These are phyloP conservation scores for Volvox africanus DNA, from an alignment of 139 green algal species.

Conservation along the genomic window DNA sequence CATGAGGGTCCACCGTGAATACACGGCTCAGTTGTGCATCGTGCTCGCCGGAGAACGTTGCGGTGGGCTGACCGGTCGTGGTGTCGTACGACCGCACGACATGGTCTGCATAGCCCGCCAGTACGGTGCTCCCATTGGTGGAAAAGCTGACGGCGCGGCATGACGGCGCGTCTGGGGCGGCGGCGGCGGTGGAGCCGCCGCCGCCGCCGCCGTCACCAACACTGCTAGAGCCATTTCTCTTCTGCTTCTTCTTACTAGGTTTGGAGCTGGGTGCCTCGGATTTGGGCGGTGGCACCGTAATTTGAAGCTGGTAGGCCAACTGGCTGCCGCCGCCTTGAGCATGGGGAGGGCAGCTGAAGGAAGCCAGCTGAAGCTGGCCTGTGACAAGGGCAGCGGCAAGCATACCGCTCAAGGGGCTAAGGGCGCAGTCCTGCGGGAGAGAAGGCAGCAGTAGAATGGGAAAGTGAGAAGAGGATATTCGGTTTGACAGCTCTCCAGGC, in stretches of 20 bases:
- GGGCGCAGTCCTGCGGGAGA: slow-evolving; percentile 6
- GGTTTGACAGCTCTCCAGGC: neutral
- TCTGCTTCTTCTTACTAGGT: slow-evolving; percentile 10
- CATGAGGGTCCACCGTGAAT: slow-evolving; percentile 20
- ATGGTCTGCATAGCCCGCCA: slow-evolving; percentile 32
- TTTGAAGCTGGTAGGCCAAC: neutral
- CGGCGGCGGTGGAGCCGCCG: neutral
- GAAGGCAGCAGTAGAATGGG: neutral
- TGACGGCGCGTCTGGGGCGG: slow-evolving; percentile 36
- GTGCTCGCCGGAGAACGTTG: slow-evolving; percentile 71
- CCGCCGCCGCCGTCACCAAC: neutral
- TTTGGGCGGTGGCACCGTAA: neutral
- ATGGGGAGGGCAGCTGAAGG: slow-evolving; percentile 17
- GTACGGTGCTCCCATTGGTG: slow-evolving; percentile 13
- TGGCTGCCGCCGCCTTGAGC: slow-evolving; percentile 7
- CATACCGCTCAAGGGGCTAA: neutral
- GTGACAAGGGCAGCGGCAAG: slow-evolving; percentile 35
- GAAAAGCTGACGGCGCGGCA: slow-evolving; percentile 74
- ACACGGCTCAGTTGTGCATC: slow-evolving; percentile 72
- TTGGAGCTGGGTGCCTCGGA: neutral
- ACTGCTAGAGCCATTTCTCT: neutral
- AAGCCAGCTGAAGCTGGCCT: slow-evolving; percentile 16
- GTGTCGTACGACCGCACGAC: slow-evolving; percentile 54
- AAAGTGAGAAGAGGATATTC: neutral
- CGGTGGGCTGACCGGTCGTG: slow-evolving; percentile 54